A percentile compares a stretch with the other conserved stretches of the same genome.
phyloP scores from a whole-genome alignment of 805 yeast species.

The Komagataella populi region DNA sequence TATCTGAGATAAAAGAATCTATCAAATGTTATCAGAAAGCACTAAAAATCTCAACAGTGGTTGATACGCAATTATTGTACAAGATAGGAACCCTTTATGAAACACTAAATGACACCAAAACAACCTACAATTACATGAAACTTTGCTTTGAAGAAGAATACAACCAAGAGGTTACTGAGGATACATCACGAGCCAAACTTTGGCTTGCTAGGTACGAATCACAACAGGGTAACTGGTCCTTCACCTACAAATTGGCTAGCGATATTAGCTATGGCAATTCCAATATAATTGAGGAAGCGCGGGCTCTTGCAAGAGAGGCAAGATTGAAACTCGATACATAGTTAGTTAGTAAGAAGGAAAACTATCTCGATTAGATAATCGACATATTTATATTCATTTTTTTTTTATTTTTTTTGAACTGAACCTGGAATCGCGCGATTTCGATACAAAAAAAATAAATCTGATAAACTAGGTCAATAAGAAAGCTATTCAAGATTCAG shows the following conservation, averaged over 20 bases:
- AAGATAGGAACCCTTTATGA: constrained; percentile 60
- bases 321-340: constrained; percentile 16
- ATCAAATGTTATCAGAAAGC: constrained; percentile 77
- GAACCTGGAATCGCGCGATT: neutral
- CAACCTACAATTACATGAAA: constrained; percentile 51
- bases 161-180: constrained; percentile 56
- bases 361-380: no score
- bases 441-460: no score
- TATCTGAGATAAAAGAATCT: constrained; percentile 58
- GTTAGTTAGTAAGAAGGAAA: neutral
- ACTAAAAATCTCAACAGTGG: constrained; percentile 34
- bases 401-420: no score
- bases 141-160: constrained; percentile 51
- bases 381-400: no score
- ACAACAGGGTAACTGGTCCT: constrained; percentile 39
- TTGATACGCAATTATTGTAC: constrained; percentile 29
- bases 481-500: neutral
- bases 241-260: constrained; percentile 62
- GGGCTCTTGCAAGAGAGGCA: constrained; percentile 71
- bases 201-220: constrained; percentile 75
- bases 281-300: constrained; percentile 80
- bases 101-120: constrained; percentile 32
- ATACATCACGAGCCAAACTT: constrained; percentile 64
- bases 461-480: neutral
- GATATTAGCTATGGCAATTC: constrained; percentile 64